Conservation (phyloP, 106 monocot genomes). For the Dioscorea zingiberensis region DNA sequence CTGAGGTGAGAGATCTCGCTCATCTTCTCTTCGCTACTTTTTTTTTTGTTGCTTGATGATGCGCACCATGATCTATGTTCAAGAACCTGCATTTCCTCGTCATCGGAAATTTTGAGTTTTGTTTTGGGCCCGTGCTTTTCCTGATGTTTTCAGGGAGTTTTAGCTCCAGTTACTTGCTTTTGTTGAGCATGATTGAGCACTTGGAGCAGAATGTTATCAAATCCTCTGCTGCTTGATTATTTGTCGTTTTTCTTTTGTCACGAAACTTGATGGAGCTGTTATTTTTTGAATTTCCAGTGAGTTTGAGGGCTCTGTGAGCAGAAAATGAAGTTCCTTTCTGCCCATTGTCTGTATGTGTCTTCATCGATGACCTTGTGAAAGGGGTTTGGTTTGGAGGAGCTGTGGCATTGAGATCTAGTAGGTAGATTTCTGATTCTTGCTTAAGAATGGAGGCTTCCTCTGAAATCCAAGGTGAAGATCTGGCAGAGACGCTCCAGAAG, state of each 20-base stretch:
- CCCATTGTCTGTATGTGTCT: no score
- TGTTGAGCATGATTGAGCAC: no score
- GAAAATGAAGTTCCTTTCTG: no score
- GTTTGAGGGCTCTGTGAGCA: no score
- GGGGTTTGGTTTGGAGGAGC: no score
- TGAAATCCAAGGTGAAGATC: constrained; percentile 8
- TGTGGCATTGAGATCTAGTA: no score
- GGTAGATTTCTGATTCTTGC: not conserved
- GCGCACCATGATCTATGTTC: not conserved
- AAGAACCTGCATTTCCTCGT: constrained; percentile 16
- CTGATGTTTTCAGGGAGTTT: not conserved
- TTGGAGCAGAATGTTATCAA: no score
- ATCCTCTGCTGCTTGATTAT: no score
- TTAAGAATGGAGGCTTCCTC: constrained; percentile 1
- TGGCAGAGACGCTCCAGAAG: constrained; percentile 1
- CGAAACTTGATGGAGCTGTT: no score
- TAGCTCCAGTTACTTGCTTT: not conserved
- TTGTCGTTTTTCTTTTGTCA: no score
- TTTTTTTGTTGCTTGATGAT: not conserved
- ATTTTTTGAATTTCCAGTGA: no score
- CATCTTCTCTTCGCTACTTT: not conserved
- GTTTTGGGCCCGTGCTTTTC: not conserved
- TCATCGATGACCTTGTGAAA: no score
- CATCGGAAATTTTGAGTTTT: not conserved
- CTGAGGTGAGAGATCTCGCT: not conserved